Conservation (phyloP, 108 stramenopile genomes). For the Cyclotella kingstonii region DNA sequence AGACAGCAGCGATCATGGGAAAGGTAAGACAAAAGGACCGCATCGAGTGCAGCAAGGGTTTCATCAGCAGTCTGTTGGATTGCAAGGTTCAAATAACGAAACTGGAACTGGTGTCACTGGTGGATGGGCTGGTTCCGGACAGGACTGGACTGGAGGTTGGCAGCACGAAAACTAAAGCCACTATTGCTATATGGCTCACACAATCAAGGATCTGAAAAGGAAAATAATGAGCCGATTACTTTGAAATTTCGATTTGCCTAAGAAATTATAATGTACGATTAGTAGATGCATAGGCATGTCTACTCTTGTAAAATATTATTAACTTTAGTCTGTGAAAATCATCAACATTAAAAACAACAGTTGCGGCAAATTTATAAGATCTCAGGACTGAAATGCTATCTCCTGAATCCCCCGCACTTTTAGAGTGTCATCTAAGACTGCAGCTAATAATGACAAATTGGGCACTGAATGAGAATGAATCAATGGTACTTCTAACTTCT, state of each 20-base stretch:
- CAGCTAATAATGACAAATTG: conserved; percentile 18
- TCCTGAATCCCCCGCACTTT: too few species aligned
- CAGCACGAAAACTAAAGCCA: conserved; percentile 47
- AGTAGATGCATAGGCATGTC: too few species aligned
- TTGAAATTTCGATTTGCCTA: too few species aligned
- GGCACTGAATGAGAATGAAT: conserved; percentile 21
- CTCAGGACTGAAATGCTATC: too few species aligned
- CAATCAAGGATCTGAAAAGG: too few species aligned
- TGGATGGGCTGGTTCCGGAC: conserved; percentile 35
- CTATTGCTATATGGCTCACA: too few species aligned
- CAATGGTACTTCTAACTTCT: background rate
- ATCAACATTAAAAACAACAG: too few species aligned
- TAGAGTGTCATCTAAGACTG: conserved; percentile 2
- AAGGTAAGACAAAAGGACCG: conserved; percentile 55
- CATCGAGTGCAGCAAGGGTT: conserved; percentile 44
- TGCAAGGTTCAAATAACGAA: conserved; percentile 51
- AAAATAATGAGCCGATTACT: too few species aligned
- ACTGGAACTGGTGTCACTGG: conserved; percentile 50
- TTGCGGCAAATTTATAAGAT: too few species aligned
- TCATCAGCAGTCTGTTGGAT: conserved; percentile 64
- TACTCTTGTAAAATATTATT: too few species aligned
- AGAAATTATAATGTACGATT: too few species aligned
- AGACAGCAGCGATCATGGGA: conserved; percentile 57
- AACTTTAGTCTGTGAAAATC: too few species aligned
- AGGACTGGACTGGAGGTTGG: conserved; percentile 50